Evolutionary conservation across 2,329 filamentous ascomycete genomes (phyloP).

Genomic region (Talaromyces islandicus): DNA sequence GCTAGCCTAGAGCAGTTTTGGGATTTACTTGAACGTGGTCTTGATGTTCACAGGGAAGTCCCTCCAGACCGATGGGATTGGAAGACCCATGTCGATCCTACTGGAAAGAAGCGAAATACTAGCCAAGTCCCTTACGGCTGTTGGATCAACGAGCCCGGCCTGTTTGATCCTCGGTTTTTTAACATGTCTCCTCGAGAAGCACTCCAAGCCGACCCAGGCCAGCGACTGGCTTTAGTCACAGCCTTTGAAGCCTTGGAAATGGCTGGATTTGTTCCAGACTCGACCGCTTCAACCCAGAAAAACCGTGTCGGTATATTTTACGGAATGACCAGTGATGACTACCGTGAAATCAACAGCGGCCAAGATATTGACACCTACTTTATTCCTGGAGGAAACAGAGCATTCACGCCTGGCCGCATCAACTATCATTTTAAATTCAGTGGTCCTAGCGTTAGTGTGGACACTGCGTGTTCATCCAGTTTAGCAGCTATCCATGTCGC

Average conservation of each 20-base stretch:
- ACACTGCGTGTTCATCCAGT: conserved; percentile 71
- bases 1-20: conserved; percentile 27
- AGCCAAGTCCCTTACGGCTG: conserved; percentile 27
- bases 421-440: conserved; percentile 73
- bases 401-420: conserved; percentile 59
- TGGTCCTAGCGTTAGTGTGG: conserved; percentile 64
- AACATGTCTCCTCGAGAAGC: conserved; percentile 64
- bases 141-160: conserved; percentile 29
- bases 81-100: conserved; percentile 28
- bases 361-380: conserved; percentile 65
- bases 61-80: conserved; percentile 28
- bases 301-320: conserved; percentile 66
- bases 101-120: conserved; percentile 26
- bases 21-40: conserved; percentile 27
- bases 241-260: conserved; percentile 75
- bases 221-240: conserved; percentile 65
- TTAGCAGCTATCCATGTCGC: conserved; percentile 64
- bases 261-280: conserved; percentile 67
- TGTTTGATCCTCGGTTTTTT: conserved; percentile 35
- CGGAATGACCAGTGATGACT: conserved; percentile 65
- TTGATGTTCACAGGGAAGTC: conserved; percentile 27
- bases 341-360: conserved; percentile 60
- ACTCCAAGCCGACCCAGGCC: conserved; percentile 71
- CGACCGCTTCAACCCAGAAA: conserved; percentile 58
- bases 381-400: conserved; percentile 56